Percentiles rank a stretch among this genome's conserved stretches.
Conservation (phyloP, 148 eudicot species). For the Rhododendron molle region DNA sequence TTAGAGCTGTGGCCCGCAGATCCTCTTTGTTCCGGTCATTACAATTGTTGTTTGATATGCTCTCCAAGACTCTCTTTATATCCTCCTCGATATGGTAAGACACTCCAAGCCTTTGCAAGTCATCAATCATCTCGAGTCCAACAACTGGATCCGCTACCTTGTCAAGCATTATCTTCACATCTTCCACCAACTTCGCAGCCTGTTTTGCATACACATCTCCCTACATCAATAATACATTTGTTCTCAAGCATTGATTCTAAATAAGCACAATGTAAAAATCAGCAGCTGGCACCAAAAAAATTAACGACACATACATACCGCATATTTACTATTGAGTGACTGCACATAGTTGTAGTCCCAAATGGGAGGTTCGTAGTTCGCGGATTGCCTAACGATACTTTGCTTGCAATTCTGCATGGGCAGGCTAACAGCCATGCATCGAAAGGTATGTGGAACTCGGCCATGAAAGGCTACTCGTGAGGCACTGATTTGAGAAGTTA, state of each 20-base stretch:
- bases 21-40: neutral
- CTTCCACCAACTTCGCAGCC: neutral
- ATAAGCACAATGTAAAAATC: neutral
- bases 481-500: neutral
- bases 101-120: slow-evolving; percentile 28
- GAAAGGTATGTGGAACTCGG: neutral
- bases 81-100: slow-evolving; percentile 24
- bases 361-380: neutral
- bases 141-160: neutral
- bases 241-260: neutral
- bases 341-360: neutral
- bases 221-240: neutral
- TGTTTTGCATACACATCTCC: neutral
- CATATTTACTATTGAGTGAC: neutral
- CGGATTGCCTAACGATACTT: neutral
- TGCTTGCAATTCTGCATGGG: neutral
- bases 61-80: slow-evolving; percentile 13
- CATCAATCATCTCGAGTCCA: slow-evolving; percentile 25
- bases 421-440: neutral
- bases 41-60: neutral
- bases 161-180: neutral
- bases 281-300: neutral
- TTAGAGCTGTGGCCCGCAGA: slow-evolving; percentile 13
- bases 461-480: neutral
- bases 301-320: neutral